phyloP scores from a whole-genome alignment of 345 rosid species.

The Gossypium sturtianum region DNA sequence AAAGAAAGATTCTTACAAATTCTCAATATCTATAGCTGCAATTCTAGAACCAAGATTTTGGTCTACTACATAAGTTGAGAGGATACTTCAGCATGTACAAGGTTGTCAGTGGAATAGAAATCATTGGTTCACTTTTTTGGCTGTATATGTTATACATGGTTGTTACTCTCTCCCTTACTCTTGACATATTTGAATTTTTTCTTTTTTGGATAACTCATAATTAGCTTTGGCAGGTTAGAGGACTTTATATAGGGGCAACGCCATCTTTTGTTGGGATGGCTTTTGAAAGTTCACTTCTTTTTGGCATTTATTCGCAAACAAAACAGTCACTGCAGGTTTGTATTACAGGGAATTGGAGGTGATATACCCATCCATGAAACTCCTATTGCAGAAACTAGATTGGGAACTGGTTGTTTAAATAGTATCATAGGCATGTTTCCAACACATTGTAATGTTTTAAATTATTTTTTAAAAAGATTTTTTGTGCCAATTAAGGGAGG shows the following conservation, averaged over 20 bases:
- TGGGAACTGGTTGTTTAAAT: background rate
- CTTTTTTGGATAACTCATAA: background rate
- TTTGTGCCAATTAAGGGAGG: conserved; percentile 42
- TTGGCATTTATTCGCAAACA: conserved; percentile 92
- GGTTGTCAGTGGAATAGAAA: background rate
- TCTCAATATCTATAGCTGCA: background rate
- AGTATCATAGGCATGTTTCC: background rate
- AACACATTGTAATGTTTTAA: background rate
- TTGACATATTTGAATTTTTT: background rate
- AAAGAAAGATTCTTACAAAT: no score
- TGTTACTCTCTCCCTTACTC: background rate
- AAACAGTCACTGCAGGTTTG: conserved; percentile 71
- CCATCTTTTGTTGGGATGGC: conserved; percentile 91
- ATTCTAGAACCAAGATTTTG: background rate
- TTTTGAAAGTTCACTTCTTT: conserved; percentile 87
- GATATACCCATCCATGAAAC: conserved; percentile 1
- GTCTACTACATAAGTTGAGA: background rate
- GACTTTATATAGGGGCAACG: conserved; percentile 86
- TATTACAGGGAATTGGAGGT: conserved; percentile 10
- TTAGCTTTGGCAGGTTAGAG: conserved; percentile 56
- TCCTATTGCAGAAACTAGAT: background rate
- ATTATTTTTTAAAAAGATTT: background rate
- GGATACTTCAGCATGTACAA: background rate
- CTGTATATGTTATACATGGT: background rate
- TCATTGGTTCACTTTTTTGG: background rate